Evolutionary conservation across 129 eudicot species (phyloP).

Genomic region (Logfia minima): DNA sequence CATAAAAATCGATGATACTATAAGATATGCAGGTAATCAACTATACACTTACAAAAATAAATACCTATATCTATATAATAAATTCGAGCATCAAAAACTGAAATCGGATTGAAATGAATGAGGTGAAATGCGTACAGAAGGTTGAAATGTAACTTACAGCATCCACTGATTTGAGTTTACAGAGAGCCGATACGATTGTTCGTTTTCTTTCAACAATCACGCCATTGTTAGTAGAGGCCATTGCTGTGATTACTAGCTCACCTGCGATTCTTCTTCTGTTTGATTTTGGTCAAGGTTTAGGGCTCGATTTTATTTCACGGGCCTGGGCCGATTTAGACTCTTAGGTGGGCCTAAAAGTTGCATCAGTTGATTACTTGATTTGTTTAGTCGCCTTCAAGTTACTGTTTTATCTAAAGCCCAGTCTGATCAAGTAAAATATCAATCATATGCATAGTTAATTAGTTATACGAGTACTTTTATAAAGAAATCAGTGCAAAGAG

Average conservation of each 20-base stretch:
- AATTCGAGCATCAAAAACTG: not conserved
- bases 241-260: slow-evolving; percentile 23
- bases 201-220: slow-evolving; percentile 41
- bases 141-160: slow-evolving; percentile 45
- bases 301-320: slow-evolving; percentile 30
- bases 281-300: not conserved
- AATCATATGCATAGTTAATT: too few species aligned
- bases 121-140: slow-evolving; percentile 1
- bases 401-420: too few species aligned
- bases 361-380: too few species aligned
- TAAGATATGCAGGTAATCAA: not conserved
- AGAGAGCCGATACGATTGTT: slow-evolving; percentile 55
- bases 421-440: too few species aligned
- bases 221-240: slow-evolving; percentile 39
- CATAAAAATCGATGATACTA: not conserved
- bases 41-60: not conserved
- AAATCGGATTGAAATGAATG: not conserved
- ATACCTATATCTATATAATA: not conserved
- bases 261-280: slow-evolving; percentile 18
- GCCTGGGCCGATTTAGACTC: slow-evolving; percentile 13
- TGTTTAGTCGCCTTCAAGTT: too few species aligned
- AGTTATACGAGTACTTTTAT: too few species aligned
- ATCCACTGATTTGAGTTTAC: slow-evolving; percentile 55
- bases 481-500: too few species aligned
- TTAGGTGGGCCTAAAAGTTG: not conserved